Conservation (phyloP, 768 basidiomycete genomes). For the Ramaria sp. region DNA sequence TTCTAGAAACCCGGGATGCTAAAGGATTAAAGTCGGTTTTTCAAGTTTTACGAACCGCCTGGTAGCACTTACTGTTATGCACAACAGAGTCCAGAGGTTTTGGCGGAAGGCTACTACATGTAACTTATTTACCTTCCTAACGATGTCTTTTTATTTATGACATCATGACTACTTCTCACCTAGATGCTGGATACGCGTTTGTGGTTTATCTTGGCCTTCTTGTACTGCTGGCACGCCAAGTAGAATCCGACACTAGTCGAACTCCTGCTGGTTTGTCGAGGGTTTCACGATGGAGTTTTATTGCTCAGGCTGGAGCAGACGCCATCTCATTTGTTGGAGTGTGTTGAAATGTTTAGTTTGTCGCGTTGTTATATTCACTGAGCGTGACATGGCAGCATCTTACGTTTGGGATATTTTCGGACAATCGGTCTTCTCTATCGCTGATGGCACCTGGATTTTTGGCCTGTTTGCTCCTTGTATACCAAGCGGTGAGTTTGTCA, state of each 20-base stretch:
- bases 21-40: conserved; percentile 54
- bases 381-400: conserved; percentile 40
- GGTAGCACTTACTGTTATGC: not conserved
- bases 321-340: conserved; percentile 74
- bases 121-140: not conserved
- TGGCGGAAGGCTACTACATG: conserved; percentile 68
- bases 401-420: conserved; percentile 77
- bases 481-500: conserved; percentile 58
- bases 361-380: not conserved
- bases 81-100: conserved; percentile 44
- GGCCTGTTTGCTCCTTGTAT: conserved; percentile 67
- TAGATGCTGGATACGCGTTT: conserved; percentile 66
- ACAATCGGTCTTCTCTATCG: conserved; percentile 72
- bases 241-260: conserved; percentile 44
- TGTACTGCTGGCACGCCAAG: conserved; percentile 62
- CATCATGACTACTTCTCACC: not conserved
- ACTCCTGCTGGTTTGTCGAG: conserved; percentile 72
- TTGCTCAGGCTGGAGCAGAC: conserved; percentile 70
- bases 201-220: conserved; percentile 60
- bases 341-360: conserved; percentile 10
- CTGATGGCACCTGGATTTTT: conserved; percentile 79
- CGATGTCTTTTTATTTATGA: conserved; percentile 5
- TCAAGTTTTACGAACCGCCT: conserved; percentile 17
- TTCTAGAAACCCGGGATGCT: conserved; percentile 55
- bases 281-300: conserved; percentile 75